Conservation (phyloP, 352 stramenopile species). For the Phytophthora quininea region DNA sequence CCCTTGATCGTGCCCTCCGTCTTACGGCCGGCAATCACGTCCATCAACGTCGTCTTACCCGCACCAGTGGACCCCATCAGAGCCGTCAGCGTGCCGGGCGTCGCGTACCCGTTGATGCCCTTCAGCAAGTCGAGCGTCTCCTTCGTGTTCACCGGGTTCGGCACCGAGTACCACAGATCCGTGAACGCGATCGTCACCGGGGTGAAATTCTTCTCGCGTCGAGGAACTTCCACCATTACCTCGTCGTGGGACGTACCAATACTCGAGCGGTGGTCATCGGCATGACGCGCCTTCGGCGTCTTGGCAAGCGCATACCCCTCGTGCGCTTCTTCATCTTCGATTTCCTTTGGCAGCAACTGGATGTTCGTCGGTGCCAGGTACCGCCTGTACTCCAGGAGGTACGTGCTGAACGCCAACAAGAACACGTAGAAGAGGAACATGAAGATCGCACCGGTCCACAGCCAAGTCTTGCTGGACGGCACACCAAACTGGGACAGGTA, state of each 20-base stretch:
- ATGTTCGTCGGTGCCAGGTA: constrained; percentile 18
- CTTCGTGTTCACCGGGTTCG: constrained; percentile 32
- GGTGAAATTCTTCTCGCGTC: constrained; percentile 24
- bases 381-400: constrained; percentile 34
- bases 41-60: constrained; percentile 42
- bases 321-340: constrained; percentile 3
- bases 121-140: constrained; percentile 39
- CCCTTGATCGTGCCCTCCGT: constrained; percentile 62
- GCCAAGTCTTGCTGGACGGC: constrained; percentile 37
- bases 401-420: constrained; percentile 39
- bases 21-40: constrained; percentile 22
- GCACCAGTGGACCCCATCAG: constrained; percentile 76
- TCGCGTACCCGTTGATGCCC: constrained; percentile 47
- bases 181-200: constrained; percentile 38
- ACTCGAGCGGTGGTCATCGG: constrained; percentile 1
- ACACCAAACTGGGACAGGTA: constrained; percentile 45
- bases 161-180: constrained; percentile 44
- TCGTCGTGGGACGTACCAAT: constrained; percentile 19
- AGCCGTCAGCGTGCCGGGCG: constrained; percentile 86
- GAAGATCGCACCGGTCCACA: constrained; percentile 32
- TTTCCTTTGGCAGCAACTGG: constrained; percentile 5
- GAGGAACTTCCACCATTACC: constrained; percentile 18
- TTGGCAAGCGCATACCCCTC: constrained; percentile 10
- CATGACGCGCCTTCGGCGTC: constrained; percentile 5
- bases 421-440: constrained; percentile 34